Evolutionary conservation across 1,284 basidiomycete genomes (phyloP).

Genomic region (Pyrrhoderma noxium): DNA sequence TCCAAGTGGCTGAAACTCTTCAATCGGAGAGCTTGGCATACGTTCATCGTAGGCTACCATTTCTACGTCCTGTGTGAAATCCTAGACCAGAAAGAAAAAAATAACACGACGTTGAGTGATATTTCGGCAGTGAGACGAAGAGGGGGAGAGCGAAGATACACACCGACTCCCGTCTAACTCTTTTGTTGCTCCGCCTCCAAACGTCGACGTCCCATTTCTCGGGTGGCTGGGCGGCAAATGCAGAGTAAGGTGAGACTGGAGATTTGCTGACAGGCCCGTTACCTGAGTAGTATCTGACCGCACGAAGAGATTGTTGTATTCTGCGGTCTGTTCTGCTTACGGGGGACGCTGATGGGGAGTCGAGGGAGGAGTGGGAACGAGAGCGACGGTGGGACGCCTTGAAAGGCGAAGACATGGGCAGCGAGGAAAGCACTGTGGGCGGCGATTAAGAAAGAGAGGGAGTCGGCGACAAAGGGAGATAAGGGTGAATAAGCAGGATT

Average conservation of each 20-base stretch:
- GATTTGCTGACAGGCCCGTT: slow-evolving; percentile 28
- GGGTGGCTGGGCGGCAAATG: slow-evolving; percentile 22
- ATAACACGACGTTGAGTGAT: no score
- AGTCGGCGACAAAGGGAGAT: background rate
- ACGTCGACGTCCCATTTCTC: slow-evolving; percentile 46
- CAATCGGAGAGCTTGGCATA: slow-evolving; percentile 8
- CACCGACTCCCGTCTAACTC: slow-evolving; percentile 41
- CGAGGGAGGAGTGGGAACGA: slow-evolving; percentile 47
- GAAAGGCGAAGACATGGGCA: slow-evolving; percentile 29
- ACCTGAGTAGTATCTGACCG: slow-evolving; percentile 37
- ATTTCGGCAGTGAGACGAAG: slow-evolving; percentile 9
- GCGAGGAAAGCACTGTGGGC: background rate
- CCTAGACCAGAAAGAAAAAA: slow-evolving; percentile 6
- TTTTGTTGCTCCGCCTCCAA: slow-evolving; percentile 46
- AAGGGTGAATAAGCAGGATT: background rate
- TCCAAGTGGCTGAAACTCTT: slow-evolving; percentile 1
- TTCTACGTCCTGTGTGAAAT: slow-evolving; percentile 12
- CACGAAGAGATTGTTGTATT: slow-evolving; percentile 21
- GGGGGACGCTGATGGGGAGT: slow-evolving; percentile 31
- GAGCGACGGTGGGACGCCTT: slow-evolving; percentile 36
- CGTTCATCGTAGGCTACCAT: slow-evolving; percentile 15
- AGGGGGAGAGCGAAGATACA: slow-evolving; percentile 21
- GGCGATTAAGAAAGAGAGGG: background rate
- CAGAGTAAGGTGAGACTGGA: slow-evolving; percentile 21
- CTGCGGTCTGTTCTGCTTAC: slow-evolving; percentile 23